Base-by-base conservation (phyloP, 805 yeast genomes). In the Candida ficus region DNA sequence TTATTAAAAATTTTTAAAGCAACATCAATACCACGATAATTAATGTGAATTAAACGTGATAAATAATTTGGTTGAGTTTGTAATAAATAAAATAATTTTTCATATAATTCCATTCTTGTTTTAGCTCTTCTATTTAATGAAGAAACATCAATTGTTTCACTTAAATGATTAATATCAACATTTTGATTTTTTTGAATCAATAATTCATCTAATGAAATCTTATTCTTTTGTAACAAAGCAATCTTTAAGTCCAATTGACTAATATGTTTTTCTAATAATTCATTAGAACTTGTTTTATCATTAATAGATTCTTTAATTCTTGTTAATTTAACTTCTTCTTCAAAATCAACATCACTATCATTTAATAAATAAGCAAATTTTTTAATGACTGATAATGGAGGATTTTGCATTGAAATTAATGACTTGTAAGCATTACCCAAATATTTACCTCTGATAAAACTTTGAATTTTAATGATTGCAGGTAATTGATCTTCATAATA, bases 11-110 rank as follows among this genome's bases (percentile, higher is more conserved):
- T 48, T 40, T 54, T 53, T 33, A 53, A 37, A 1, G 55, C 57
- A 39, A 56, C 35, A 35, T 54, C 57, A 34, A 47, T 49, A 34
- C 59, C 60, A 36, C 57, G 50, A 29, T 46, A 48, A 29, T 64
- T 61, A 9, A 60, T 51, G 13, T 65, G 58, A 41, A 78, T 74
- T 27, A 87, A 59, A 12, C 77, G 63, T 2, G 79, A 68, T 55
- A 90, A 70, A 53, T 91, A 91, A 1, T 61, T 58, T 0, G 95
- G 85, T 52, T 86, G 87, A 0, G 95, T 84, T 58, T 93, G 98
- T 33, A 93, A 60, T 20, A 91, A 63, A 54, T 83, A 93, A 50
- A 93, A 80, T 38, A 91, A 56, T 18, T 85, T 83, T 51, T 83
- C 96, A 60, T 83, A 85, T 1, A 77, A 60, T 45, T 81, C 89